These are phyloP conservation scores for Colletotrichum sp. DNA, from an alignment of 2,329 filamentous ascomycete genomes.

Conservation along the genomic window DNA sequence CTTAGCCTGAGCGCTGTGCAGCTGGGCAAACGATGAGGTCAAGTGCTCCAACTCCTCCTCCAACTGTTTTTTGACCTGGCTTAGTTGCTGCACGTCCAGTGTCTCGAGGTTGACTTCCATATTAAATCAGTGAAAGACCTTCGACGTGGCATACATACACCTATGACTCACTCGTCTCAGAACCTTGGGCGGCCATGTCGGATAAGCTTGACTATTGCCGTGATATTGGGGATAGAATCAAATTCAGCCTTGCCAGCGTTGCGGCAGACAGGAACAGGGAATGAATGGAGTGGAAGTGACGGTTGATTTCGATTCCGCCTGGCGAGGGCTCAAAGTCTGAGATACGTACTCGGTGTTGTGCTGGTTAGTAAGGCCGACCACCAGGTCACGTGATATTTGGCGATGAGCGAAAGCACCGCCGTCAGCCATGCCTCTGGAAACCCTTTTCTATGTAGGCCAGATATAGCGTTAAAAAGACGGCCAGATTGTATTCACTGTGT, in stretches of 20 bases:
- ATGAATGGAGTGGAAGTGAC: not conserved
- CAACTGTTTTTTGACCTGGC: constrained; percentile 92
- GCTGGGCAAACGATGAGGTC: constrained; percentile 85
- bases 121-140: not conserved
- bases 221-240: not conserved
- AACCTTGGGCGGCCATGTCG: constrained; percentile 15
- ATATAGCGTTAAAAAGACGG: not conserved
- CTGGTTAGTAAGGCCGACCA: not conserved
- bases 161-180: constrained; percentile 13
- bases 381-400: not conserved
- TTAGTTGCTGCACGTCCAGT: constrained; percentile 85
- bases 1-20: constrained; percentile 88
- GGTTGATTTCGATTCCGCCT: not conserved
- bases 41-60: constrained; percentile 96
- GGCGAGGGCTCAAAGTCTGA: not conserved
- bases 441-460: not conserved
- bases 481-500: not conserved
- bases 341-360: not conserved
- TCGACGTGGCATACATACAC: not conserved
- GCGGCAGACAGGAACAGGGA: not conserved
- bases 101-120: constrained; percentile 68
- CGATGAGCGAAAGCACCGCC: not conserved
- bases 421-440: not conserved
- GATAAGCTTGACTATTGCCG: not conserved
- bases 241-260: not conserved